Evolutionary conservation across 306 rosid species (phyloP).

Genomic region (Trifolium fragiferum): DNA sequence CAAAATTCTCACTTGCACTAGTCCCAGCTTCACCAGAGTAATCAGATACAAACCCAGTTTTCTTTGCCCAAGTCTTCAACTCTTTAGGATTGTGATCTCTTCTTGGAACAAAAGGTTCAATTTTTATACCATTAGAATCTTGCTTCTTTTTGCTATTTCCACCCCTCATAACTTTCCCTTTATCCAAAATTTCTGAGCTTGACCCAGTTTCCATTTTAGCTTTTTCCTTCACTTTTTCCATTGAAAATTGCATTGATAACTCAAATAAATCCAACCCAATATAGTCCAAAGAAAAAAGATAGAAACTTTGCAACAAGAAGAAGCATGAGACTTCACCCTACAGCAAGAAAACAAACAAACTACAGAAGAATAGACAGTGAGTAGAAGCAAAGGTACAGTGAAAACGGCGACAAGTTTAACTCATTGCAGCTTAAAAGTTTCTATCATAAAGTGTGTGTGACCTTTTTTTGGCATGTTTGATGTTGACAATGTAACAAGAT

Average conservation of each 20-base stretch:
- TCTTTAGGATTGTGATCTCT: slow-evolving; percentile 75
- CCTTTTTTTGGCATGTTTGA: slow-evolving; percentile 39
- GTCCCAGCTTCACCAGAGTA: slow-evolving; percentile 71
- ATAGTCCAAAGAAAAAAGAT: slow-evolving; percentile 34
- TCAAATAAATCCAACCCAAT: slow-evolving; percentile 22
- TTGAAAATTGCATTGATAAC: slow-evolving; percentile 30
- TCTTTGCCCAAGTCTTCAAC: slow-evolving; percentile 85
- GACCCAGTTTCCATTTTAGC: slow-evolving; percentile 63
- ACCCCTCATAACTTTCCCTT: slow-evolving; percentile 43
- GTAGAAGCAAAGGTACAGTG: slow-evolving; percentile 58
- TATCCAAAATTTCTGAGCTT: slow-evolving; percentile 42
- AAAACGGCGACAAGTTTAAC: slow-evolving; percentile 32
- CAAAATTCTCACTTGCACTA: slow-evolving; percentile 61
- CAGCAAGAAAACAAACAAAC: slow-evolving; percentile 2
- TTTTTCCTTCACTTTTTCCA: not conserved
- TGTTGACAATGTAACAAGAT: slow-evolving; percentile 44
- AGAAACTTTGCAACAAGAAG: slow-evolving; percentile 34
- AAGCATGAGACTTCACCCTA: slow-evolving; percentile 34
- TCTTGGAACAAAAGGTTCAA: slow-evolving; percentile 73
- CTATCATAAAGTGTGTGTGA: slow-evolving; percentile 38
- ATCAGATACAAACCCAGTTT: slow-evolving; percentile 86
- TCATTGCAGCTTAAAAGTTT: slow-evolving; percentile 49
- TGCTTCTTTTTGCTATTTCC: slow-evolving; percentile 38
- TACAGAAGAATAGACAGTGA: slow-evolving; percentile 37
- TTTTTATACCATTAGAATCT: slow-evolving; percentile 43